Conservation (phyloP, 164 flowering plant genomes). For the Vitis rupestris region DNA sequence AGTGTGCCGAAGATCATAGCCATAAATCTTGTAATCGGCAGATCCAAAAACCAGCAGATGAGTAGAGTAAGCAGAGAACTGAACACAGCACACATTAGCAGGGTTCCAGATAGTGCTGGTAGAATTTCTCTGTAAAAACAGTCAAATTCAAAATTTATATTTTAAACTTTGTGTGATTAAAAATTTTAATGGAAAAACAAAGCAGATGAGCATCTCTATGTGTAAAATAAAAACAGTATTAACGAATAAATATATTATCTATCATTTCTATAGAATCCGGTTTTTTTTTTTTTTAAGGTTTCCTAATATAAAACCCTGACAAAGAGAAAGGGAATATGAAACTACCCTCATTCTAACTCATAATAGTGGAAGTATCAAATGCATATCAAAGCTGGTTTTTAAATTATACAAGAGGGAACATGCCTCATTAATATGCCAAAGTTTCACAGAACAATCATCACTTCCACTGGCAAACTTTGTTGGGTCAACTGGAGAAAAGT, state of each 20-base stretch:
- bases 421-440: constrained; percentile 97
- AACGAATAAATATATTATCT: too few species aligned
- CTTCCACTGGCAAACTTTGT: constrained; percentile 95
- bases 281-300: background rate
- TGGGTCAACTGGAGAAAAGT: constrained; percentile 81
- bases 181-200: background rate
- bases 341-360: background rate
- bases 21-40: constrained; percentile 73
- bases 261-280: too few species aligned
- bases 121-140: constrained; percentile 53
- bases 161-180: background rate
- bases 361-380: background rate
- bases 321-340: background rate
- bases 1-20: constrained; percentile 80
- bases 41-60: constrained; percentile 77
- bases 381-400: background rate
- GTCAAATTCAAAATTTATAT: too few species aligned
- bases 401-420: constrained; percentile 11
- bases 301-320: background rate
- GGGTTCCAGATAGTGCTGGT: constrained; percentile 54
- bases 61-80: constrained; percentile 68
- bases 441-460: constrained; percentile 89
- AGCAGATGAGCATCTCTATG: background rate
- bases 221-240: background rate
- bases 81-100: constrained; percentile 92